Evolutionary conservation across 148 eudicot species (phyloP), one percentile per base, ranked within the genome.

Genomic region (Pouteria glomerata): DNA sequence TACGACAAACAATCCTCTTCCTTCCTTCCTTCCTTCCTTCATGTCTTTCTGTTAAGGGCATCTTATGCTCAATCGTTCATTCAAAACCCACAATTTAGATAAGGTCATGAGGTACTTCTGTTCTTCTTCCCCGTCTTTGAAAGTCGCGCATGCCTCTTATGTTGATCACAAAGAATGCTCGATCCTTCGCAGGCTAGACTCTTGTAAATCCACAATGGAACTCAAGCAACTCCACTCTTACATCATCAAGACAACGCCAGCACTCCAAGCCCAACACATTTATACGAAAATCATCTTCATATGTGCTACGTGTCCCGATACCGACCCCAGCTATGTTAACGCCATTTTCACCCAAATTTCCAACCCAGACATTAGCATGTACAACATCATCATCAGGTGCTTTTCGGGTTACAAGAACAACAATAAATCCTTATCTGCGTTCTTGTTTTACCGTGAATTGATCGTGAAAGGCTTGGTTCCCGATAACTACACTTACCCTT

Each of bases 141-240:
- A 37, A 35, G 26, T 15, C 19, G 31, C 62, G 26, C 39, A 60
- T 19, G 33, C 60, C 47, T 57, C 64, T 50, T 6, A 24, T 8
- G 8, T 37, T 59, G 39, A 62, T 24, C 21, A 44, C 50, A 70
- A 15, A 18, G 68, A 66, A 33, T 21, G 8, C 42, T 51, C 73
- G 21, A 12, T 74, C 19, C n/a, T 63, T 15, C 68, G 44, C n/a
- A 75, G 6, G 19, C 67, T 79, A 18, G 16, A 60, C 2, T 74
- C 68, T 16, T 75, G 82, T 73, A 75, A 79, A 75, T 59, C 76
- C 47, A 47, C 57, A 8, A 16, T 30, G 75, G 57, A 79, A 44
- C 78, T 79, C 66, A 79, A 79, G 65, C 79, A 66, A 75, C 8
- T 79, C 24, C 82, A 79, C 37, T 57, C 78, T 21, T 31, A 56